Evolutionary conservation across 495 filamentous ascomycete species (phyloP).

Genomic region (Aspergillus carlsbadensis): DNA sequence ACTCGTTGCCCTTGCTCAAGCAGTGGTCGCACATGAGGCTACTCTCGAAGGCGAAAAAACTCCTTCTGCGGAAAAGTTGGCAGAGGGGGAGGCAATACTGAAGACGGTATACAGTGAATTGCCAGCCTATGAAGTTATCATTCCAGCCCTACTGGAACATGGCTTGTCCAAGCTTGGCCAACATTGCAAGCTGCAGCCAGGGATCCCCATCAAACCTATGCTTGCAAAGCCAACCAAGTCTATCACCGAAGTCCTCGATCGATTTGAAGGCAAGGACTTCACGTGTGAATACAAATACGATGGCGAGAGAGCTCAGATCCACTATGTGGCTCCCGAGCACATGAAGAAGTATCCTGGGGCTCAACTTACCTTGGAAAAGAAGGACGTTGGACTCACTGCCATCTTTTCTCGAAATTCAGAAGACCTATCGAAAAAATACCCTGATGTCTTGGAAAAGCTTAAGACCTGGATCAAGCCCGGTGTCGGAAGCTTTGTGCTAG

Average conservation of each 20-base stretch:
- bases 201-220: slow-evolving; percentile 97
- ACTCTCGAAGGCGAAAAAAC: slow-evolving; percentile 62
- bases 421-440: slow-evolving; percentile 95
- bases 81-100: slow-evolving; percentile 77
- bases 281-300: slow-evolving; percentile 99
- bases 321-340: slow-evolving; percentile 87
- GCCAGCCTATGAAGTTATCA: slow-evolving; percentile 92
- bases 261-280: slow-evolving; percentile 92
- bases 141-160: slow-evolving; percentile 81
- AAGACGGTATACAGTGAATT: slow-evolving; percentile 94
- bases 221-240: slow-evolving; percentile 97
- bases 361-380: slow-evolving; percentile 42
- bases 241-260: slow-evolving; percentile 96
- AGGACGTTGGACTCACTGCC: slow-evolving; percentile 67
- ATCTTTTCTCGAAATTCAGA: slow-evolving; percentile 98
- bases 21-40: slow-evolving; percentile 78
- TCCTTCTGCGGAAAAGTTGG: slow-evolving; percentile 70
- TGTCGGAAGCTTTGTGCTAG: slow-evolving; percentile 91
- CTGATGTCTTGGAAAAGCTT: slow-evolving; percentile 87
- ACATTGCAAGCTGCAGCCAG: slow-evolving; percentile 88
- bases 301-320: slow-evolving; percentile 94
- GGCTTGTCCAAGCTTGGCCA: slow-evolving; percentile 80
- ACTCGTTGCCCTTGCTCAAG: slow-evolving; percentile 83
- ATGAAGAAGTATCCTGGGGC: slow-evolving; percentile 60
- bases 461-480: slow-evolving; percentile 83